phyloP scores from a whole-genome alignment of 345 rosid genomes.

The Arabis hirsuta region DNA sequence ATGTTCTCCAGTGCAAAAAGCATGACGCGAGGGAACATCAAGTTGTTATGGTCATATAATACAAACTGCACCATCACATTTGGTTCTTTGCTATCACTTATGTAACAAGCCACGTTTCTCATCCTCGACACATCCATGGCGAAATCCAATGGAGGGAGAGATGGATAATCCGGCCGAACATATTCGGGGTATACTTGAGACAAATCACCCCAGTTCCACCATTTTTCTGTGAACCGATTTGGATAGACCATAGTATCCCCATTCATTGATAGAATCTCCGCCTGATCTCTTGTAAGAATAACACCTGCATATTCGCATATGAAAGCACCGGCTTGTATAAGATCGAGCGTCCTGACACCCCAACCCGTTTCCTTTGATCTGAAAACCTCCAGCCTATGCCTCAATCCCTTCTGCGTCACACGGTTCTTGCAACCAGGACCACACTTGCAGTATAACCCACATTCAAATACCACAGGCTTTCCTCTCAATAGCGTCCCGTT shows the following conservation, averaged over 20 bases:
- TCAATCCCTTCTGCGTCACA: conserved; percentile 73
- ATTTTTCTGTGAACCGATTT: conserved; percentile 58
- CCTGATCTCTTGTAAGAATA: conserved; percentile 71
- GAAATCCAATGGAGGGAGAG: conserved; percentile 78
- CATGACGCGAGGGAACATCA: conserved; percentile 90
- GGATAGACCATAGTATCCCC: conserved; percentile 80
- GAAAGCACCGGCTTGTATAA: conserved; percentile 84
- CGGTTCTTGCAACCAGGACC: conserved; percentile 69
- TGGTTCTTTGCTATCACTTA: conserved; percentile 77
- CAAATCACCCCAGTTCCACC: conserved; percentile 85
- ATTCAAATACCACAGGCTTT: conserved; percentile 80
- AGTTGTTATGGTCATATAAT: conserved; percentile 70
- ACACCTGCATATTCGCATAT: conserved; percentile 90
- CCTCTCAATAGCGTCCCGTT: conserved; percentile 71
- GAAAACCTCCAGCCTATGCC: conserved; percentile 73
- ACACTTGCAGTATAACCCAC: conserved; percentile 71
- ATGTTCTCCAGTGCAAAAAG: conserved; percentile 86
- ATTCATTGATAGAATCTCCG: conserved; percentile 64
- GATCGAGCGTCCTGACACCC: conserved; percentile 81
- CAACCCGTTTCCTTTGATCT: conserved; percentile 80
- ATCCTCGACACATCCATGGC: conserved; percentile 87
- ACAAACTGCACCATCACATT: conserved; percentile 85
- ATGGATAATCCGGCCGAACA: conserved; percentile 60
- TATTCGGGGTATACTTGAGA: conserved; percentile 57
- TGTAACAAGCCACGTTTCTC: conserved; percentile 91